Conservation (phyloP, 768 basidiomycete genomes). For the Xerocomus potaroensis region DNA sequence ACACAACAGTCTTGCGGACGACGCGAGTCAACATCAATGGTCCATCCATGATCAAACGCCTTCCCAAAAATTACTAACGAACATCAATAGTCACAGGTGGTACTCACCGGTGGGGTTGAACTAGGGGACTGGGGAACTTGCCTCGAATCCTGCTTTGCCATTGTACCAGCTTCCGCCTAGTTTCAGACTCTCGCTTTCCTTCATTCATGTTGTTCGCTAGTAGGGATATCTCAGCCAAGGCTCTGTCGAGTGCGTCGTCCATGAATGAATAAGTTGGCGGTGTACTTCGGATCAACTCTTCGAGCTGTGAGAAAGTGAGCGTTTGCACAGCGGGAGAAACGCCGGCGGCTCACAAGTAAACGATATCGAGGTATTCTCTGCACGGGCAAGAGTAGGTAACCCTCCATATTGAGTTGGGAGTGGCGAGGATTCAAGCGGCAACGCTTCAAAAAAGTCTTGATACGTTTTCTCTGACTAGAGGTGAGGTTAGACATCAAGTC, state of each 20-base stretch:
- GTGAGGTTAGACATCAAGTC: constrained; percentile 56
- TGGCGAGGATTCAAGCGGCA: constrained; percentile 87
- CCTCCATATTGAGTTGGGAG: constrained; percentile 91
- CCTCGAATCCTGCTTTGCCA: constrained; percentile 89
- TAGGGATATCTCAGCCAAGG: constrained; percentile 80
- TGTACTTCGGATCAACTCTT: constrained; percentile 80
- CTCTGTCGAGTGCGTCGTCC: constrained; percentile 82
- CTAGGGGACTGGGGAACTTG: constrained; percentile 93
- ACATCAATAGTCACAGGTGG: not conserved
- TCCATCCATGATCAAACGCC: constrained; percentile 93
- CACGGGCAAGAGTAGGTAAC: constrained; percentile 89
- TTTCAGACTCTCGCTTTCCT: constrained; percentile 94
- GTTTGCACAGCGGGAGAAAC: not conserved
- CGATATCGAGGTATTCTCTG: constrained; percentile 98
- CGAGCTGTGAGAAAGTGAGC: constrained; percentile 43
- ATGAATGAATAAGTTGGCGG: constrained; percentile 73
- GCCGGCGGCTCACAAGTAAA: constrained; percentile 62
- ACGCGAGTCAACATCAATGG: constrained; percentile 81
- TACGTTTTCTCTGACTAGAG: constrained; percentile 80
- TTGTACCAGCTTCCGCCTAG: constrained; percentile 81
- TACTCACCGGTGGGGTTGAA: constrained; percentile 90
- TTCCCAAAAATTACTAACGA: constrained; percentile 27
- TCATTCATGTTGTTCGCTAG: constrained; percentile 97
- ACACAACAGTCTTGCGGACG: constrained; percentile 77
- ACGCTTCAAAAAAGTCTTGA: constrained; percentile 85